A percentile compares a stretch with the other conserved stretches of the same genome.
Evolutionary conservation across 2,329 filamentous ascomycete genomes (phyloP).

Genomic region (Lachnellula arida): DNA sequence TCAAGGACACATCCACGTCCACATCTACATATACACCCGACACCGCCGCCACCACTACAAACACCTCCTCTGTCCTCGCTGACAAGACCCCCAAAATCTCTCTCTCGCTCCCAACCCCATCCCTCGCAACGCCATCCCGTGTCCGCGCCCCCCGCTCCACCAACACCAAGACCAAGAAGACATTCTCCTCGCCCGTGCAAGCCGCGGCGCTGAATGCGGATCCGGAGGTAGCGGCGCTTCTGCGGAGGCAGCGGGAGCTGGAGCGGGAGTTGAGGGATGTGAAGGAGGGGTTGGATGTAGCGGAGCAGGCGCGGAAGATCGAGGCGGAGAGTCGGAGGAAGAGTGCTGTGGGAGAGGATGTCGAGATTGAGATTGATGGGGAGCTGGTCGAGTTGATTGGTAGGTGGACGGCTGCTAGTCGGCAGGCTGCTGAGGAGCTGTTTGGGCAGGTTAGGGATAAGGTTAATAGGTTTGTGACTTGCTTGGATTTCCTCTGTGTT

Average conservation of each 20-base stretch:
- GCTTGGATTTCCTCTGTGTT: not conserved
- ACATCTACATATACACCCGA: conserved; percentile 14
- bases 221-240: conserved; percentile 29
- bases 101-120: conserved; percentile 4
- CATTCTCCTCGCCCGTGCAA: conserved; percentile 30
- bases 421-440: conserved; percentile 62
- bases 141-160: conserved; percentile 2
- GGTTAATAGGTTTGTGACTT: conserved; percentile 40
- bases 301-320: conserved; percentile 49
- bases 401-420: conserved; percentile 58
- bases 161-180: conserved; percentile 20
- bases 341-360: not conserved
- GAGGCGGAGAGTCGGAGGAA: conserved; percentile 31
- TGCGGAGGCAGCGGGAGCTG: conserved; percentile 32
- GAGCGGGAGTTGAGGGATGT: conserved; percentile 28
- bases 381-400: conserved; percentile 52
- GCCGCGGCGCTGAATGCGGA: conserved; percentile 28
- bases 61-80: conserved; percentile 11
- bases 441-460: conserved; percentile 56
- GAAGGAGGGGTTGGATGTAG: conserved; percentile 42
- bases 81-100: conserved; percentile 3
- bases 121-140: conserved; percentile 4
- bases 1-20: conserved; percentile 6
- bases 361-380: conserved; percentile 49
- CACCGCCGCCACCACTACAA: conserved; percentile 2